Evolutionary conservation across 176 grass and related monocot genomes (phyloP), one percentile per base, ranked within the genome.

Genomic region (Juncus inflexus): DNA sequence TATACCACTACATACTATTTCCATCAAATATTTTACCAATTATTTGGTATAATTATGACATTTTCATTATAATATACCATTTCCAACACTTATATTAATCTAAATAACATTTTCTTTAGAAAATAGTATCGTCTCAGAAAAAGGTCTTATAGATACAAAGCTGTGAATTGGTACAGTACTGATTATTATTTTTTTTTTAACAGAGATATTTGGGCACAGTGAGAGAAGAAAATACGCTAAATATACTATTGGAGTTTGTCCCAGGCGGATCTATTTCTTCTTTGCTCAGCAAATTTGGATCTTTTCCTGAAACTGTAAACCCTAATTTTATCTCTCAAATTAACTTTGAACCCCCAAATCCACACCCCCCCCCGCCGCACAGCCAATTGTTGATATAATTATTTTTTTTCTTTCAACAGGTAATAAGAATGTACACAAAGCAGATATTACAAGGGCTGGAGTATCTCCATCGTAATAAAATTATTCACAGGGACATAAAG

Each of bases 401-500:
- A 38, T 7, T 79, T 42, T 50, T 10, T 58, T 59, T 40, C 65
- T 13, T 54, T 78, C 35, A 82, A 84, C 76, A 94, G 95, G 95
- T 99, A 76, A 92, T 99, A 77, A 86, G 81, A 74, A 99, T 90
- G 77, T 99, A 99, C 52, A 92, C 95, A 7, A 92, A 89, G 58
- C 95, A 94, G 74, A 74, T 99, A 59, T 64, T 99, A 72, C 86
- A 90, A 77, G 95, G 95, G 50, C 58, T 99, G n/a, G 95, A 99
- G 55, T 99, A 99, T 79, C 73, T 99, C 59, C 89, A 99, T 90
- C 84, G 14, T 62, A 90, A 99, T 72, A 86, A 79, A 69, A 99
- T 99, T 70, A 99, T 99, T 81, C 95, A 99, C 69, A 80, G 95
- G 79, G 95, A 99, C 68, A 99, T 99, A 80, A 99, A 99, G 86